phyloP scores from a whole-genome alignment of 495 filamentous ascomycete species.

The Penicillium egyptiacum region DNA sequence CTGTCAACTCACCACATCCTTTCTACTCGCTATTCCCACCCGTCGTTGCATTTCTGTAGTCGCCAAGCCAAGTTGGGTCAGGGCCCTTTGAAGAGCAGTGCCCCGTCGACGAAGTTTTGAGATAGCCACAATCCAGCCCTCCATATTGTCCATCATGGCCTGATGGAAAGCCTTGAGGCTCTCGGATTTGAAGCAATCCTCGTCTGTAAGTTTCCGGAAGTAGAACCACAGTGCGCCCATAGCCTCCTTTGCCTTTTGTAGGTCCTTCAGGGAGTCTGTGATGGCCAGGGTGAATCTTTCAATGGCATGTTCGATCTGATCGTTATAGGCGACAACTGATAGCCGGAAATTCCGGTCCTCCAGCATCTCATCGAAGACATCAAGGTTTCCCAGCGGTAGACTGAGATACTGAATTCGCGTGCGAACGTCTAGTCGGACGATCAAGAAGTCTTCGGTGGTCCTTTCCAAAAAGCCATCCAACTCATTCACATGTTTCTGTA shows the following conservation, averaged over 20 bases:
- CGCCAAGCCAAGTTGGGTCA: conserved; percentile 64
- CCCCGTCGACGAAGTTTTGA: conserved; percentile 67
- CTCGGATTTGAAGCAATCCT: conserved; percentile 47
- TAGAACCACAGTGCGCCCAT: conserved; percentile 77
- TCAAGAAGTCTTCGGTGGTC: conserved; percentile 79
- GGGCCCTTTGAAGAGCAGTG: conserved; percentile 55
- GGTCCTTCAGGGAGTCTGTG: conserved; percentile 72
- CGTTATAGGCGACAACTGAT: conserved; percentile 81
- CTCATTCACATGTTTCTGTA: conserved; percentile 91
- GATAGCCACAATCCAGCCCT: conserved; percentile 80
- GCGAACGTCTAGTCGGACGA: conserved; percentile 73
- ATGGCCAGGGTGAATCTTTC: conserved; percentile 71
- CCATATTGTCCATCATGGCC: conserved; percentile 79
- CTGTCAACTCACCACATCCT: conserved; percentile 45
- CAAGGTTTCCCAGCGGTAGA: conserved; percentile 77
- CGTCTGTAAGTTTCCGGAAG: conserved; percentile 59
- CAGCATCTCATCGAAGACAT: conserved; percentile 88
- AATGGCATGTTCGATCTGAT: conserved; percentile 87
- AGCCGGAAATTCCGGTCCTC: conserved; percentile 76
- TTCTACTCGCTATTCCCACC: conserved; percentile 70
- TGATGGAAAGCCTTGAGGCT: conserved; percentile 64
- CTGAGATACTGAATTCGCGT: conserved; percentile 75
- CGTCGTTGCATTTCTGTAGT: conserved; percentile 76
- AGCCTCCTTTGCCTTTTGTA: conserved; percentile 72
- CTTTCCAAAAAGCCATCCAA: conserved; percentile 86